These are phyloP conservation scores for Pichia sp. DNA, from an alignment of 1,139 yeast genomes.

Conservation along the genomic window DNA sequence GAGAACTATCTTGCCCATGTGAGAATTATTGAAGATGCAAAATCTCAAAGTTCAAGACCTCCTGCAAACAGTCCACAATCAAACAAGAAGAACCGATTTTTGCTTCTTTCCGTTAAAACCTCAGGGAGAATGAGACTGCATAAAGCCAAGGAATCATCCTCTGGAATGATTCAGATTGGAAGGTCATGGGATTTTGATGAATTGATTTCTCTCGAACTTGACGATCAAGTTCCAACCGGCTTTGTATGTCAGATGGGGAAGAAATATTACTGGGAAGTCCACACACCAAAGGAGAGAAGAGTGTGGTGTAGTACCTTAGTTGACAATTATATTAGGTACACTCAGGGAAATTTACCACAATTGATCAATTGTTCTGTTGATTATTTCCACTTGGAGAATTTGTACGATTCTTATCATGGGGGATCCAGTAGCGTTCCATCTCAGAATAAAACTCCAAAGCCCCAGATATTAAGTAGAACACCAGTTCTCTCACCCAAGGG, in stretches of 20 bases:
- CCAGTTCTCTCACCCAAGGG: slow-evolving; percentile 2
- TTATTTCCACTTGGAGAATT: slow-evolving; percentile 27
- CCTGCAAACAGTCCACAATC: slow-evolving; percentile 37
- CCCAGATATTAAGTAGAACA: not conserved
- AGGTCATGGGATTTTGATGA: slow-evolving; percentile 89
- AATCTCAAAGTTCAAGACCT: slow-evolving; percentile 44
- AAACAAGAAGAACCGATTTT: slow-evolving; percentile 43
- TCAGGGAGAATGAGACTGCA: slow-evolving; percentile 71
- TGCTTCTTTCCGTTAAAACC: slow-evolving; percentile 47
- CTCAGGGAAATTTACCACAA: slow-evolving; percentile 62
- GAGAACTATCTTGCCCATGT: slow-evolving; percentile 60
- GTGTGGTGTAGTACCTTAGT: slow-evolving; percentile 62
- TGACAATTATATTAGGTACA: slow-evolving; percentile 61
- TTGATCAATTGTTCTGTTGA: slow-evolving; percentile 42
- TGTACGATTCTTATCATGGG: slow-evolving; percentile 12
- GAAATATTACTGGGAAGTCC: slow-evolving; percentile 81
- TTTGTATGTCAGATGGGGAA: slow-evolving; percentile 56
- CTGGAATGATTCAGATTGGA: slow-evolving; percentile 81
- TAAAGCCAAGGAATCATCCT: slow-evolving; percentile 78
- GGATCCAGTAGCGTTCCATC: not conserved
- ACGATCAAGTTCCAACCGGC: slow-evolving; percentile 48
- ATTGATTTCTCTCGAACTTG: slow-evolving; percentile 53
- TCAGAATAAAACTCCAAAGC: not conserved
- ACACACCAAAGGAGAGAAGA: slow-evolving; percentile 61
- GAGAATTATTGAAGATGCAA: slow-evolving; percentile 49